These are phyloP conservation scores for Stephania cephalantha DNA, from an alignment of 164 flowering plant genomes.

Conservation along the genomic window DNA sequence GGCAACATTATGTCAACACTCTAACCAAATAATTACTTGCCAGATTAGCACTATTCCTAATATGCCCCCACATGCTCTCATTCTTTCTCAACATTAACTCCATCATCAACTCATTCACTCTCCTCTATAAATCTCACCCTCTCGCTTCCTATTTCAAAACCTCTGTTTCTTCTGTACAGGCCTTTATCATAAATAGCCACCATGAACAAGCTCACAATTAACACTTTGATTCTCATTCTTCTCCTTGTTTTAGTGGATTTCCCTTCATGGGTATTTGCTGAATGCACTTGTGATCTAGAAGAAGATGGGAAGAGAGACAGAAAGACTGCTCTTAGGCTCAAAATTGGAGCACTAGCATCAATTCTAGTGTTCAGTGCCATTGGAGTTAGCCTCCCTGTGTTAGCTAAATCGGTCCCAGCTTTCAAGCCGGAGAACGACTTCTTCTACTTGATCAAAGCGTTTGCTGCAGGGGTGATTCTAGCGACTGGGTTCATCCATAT, in stretches of 20 bases:
- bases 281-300: slow-evolving; percentile 26
- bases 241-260: slow-evolving; percentile 3
- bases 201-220: not conserved
- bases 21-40: not conserved
- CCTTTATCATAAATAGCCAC: not conserved
- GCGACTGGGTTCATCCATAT: slow-evolving; percentile 40
- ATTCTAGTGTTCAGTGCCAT: slow-evolving; percentile 28
- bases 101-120: not conserved
- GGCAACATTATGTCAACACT: not conserved
- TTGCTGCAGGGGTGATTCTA: slow-evolving; percentile 44
- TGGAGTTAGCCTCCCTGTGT: slow-evolving; percentile 33
- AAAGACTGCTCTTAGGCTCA: slow-evolving; percentile 20
- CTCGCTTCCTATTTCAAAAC: not conserved
- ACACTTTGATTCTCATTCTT: not conserved
- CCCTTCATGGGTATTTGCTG: slow-evolving; percentile 15
- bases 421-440: slow-evolving; percentile 25
- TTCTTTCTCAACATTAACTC: not conserved
- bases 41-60: too few relatives aligned
- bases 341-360: slow-evolving; percentile 26
- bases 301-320: slow-evolving; percentile 8
- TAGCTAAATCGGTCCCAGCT: slow-evolving; percentile 21
- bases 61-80: not conserved
- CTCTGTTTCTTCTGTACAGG: not conserved
- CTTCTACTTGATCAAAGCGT: slow-evolving; percentile 36
- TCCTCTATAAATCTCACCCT: not conserved